Percentiles rank a stretch among this genome's conserved stretches.
Evolutionary conservation across 768 basidiomycete genomes (phyloP).

Genomic region (Psilocybe tampanensis): DNA sequence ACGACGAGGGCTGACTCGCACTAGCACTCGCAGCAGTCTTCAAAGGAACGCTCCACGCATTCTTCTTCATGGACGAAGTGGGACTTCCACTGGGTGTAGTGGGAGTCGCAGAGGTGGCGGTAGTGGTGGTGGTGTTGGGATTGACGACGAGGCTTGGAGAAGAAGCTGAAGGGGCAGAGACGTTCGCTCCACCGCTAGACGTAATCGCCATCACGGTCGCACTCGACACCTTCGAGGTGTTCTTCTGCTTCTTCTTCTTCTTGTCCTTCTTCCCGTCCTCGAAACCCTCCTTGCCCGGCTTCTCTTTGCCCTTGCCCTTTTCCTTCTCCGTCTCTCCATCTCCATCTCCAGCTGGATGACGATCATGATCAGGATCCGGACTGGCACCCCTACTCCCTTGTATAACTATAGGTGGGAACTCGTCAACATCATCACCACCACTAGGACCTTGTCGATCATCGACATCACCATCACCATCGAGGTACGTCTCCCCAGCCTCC

Average conservation of each 20-base stretch:
- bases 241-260: background rate
- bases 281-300: background rate
- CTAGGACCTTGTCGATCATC: background rate
- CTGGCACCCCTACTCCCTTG: conserved; percentile 3
- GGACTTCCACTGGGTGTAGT: background rate
- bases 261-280: background rate
- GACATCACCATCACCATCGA: background rate
- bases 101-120: background rate
- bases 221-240: too few species aligned
- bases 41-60: conserved; percentile 11
- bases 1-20: background rate
- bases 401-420: conserved; percentile 23
- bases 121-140: background rate
- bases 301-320: background rate
- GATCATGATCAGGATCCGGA: background rate
- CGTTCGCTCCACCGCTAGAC: too few species aligned
- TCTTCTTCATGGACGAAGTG: background rate
- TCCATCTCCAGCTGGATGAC: too few species aligned
- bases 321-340: background rate
- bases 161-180: too few species aligned
- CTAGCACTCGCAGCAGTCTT: too few species aligned
- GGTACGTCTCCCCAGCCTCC: conserved; percentile 46
- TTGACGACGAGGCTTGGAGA: background rate
- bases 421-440: conserved; percentile 2
- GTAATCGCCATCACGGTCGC: too few species aligned